A percentile compares a stretch with the other conserved stretches of the same genome.
These are phyloP conservation scores for Cercospora sp. DNA, from an alignment of 2,329 filamentous ascomycete genomes.

Conservation along the genomic window DNA sequence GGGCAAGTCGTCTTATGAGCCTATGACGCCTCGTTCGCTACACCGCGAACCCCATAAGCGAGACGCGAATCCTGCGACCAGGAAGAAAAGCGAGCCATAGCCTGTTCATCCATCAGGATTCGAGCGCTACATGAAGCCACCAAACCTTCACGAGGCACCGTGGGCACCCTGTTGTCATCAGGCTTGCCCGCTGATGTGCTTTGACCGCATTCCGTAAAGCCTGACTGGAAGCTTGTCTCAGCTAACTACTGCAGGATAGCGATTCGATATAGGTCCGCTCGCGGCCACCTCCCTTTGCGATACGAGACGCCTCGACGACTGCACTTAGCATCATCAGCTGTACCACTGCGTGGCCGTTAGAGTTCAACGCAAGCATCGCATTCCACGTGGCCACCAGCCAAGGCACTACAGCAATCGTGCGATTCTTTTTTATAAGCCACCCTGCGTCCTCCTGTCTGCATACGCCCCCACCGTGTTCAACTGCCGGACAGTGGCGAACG, in stretches of 20 bases:
- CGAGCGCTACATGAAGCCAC: conserved; percentile 20
- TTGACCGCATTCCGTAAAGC: conserved; percentile 16
- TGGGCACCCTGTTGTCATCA: conserved; percentile 18
- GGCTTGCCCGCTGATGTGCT: conserved; percentile 12
- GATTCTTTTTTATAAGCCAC: conserved; percentile 9
- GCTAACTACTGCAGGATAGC: conserved; percentile 14
- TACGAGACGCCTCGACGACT: conserved; percentile 8
- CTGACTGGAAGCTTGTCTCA: conserved; percentile 25
- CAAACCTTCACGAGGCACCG: conserved; percentile 12
- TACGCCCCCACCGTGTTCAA: conserved; percentile 6
- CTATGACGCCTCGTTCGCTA: conserved; percentile 15
- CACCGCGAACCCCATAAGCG: conserved; percentile 16
- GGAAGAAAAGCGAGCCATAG: conserved; percentile 11
- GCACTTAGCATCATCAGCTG: neutral
- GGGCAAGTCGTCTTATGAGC: neutral
- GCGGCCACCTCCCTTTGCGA: neutral
- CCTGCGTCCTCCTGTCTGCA: neutral
- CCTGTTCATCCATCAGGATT: conserved; percentile 21
- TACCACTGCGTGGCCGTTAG: neutral
- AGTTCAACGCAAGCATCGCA: conserved; percentile 13
- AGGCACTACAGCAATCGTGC: conserved; percentile 21
- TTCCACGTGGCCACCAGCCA: conserved; percentile 23
- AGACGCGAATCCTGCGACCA: conserved; percentile 10
- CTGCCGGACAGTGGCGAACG: conserved; percentile 14
- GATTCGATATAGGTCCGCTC: conserved; percentile 11